A percentile compares a stretch with the other conserved stretches of the same genome.
Evolutionary conservation across 768 basidiomycete genomes (phyloP).

Genomic region (Mycena rosella): DNA sequence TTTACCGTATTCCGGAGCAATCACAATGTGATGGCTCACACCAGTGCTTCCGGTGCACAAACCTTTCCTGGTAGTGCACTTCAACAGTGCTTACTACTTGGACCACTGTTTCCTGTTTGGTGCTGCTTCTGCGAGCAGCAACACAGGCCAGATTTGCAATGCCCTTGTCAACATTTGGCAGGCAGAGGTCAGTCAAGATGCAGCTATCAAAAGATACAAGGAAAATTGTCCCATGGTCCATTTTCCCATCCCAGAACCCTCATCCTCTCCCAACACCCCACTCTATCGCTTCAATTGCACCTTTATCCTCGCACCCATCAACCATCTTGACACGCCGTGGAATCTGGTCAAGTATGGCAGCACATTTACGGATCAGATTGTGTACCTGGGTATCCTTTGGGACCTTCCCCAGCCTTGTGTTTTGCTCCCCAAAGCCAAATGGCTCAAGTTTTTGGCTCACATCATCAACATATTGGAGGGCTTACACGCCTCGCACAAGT

Average conservation of each 20-base stretch:
- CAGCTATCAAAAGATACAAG: constrained; percentile 28
- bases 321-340: constrained; percentile 41
- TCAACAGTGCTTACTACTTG: constrained; percentile 21
- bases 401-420: constrained; percentile 40
- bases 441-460: constrained; percentile 37
- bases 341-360: constrained; percentile 38
- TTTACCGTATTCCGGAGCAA: no score
- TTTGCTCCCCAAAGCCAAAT: constrained; percentile 43
- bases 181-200: neutral
- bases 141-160: constrained; percentile 36
- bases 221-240: constrained; percentile 22
- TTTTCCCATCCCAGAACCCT: neutral
- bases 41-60: constrained; percentile 31
- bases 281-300: constrained; percentile 23
- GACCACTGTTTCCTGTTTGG: constrained; percentile 41
- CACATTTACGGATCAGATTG: constrained; percentile 33
- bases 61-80: constrained; percentile 30
- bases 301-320: constrained; percentile 24
- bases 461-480: neutral
- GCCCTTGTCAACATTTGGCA: constrained; percentile 31
- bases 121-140: constrained; percentile 30
- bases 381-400: constrained; percentile 48
- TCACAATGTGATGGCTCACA: no score
- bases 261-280: no score
- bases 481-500: neutral